These are phyloP conservation scores for Erigeron canadensis DNA, from an alignment of 129 eudicot genomes.

Conservation along the genomic window DNA sequence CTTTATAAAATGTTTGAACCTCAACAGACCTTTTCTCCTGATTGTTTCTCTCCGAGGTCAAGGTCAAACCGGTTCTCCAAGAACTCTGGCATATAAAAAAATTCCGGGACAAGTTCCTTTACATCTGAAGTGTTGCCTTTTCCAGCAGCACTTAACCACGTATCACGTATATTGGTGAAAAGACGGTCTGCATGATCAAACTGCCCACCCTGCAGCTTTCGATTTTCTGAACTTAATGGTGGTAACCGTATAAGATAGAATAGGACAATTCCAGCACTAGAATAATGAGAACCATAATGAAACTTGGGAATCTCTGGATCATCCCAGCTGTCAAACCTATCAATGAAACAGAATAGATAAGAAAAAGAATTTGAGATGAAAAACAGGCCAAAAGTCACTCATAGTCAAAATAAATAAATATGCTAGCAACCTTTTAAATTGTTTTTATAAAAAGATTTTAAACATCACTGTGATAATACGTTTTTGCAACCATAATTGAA, in stretches of 20 bases:
- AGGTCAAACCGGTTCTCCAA: conserved; percentile 83
- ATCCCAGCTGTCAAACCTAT: conserved; percentile 97
- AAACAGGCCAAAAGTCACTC: background rate
- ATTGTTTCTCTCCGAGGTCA: conserved; percentile 94
- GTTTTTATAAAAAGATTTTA: background rate
- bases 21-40: conserved; percentile 87
- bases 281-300: conserved; percentile 98
- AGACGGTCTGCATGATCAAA: conserved; percentile 99
- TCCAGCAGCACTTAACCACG: conserved; percentile 97
- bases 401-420: background rate
- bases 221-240: conserved; percentile 90
- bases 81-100: conserved; percentile 94
- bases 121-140: conserved; percentile 96
- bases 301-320: conserved; percentile 98
- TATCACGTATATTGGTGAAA: conserved; percentile 77
- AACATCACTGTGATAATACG: background rate
- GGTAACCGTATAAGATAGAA: conserved; percentile 94
- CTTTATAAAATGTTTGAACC: background rate
- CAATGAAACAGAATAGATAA: conserved; percentile 13
- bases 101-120: conserved; percentile 92
- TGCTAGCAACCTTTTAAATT: background rate
- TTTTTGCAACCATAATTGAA: conserved; percentile 1
- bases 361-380: conserved; percentile 15
- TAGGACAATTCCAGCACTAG: conserved; percentile 99
- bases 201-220: conserved; percentile 98